Evolutionary conservation across 129 eudicot genomes (phyloP), one percentile per base, ranked within the genome.

Genomic region (Flaveria brownii): DNA sequence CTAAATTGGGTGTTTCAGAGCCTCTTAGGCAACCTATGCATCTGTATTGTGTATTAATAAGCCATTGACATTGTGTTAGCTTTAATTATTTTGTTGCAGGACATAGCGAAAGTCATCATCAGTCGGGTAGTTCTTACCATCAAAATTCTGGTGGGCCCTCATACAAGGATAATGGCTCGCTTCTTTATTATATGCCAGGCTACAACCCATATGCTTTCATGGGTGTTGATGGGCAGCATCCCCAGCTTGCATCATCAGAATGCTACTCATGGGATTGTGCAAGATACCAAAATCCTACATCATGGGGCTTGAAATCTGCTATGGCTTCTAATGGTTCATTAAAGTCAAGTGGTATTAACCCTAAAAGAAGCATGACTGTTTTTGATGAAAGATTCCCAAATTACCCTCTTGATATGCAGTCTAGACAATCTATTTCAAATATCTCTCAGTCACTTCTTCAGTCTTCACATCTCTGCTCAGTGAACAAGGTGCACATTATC

Each of bases 141-240:
- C 65, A 46, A 45, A 75, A 56, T 77, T 72, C 81, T 5, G 75
- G 79, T 60, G 86, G 80, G 68, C 83, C 73, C 73, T 73, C 91
- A 36, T 89, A 82, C 78, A 71, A 63, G 75, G 88, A 86, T 62
- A 80, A 80, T 9, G 70, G 81, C 61, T 86, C 89, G 11, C 85
- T 67, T 68, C 85, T 86, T 17, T 85, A 87, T 76, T 89, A 74
- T 51, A 64, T 82, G 74, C 91, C 87, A 18, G 86, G 96, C 69
- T 88, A 84, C 82, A 84, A 71, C 70, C 83, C 93, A 20, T 84
- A 82, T 68, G 54, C 86, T 41, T 84, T 14, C 51, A 50, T 77
- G 68, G 83, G 90, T 56, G 84, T 76, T 61, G 90, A 86, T 23
- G 89, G 89, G 69, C 86, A 85, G 65, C 85, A 68, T 50, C 74